Evolutionary conservation across 2,329 filamentous ascomycete genomes (phyloP), one percentile per base, ranked within the genome.

Genomic region (Daldinia sp.): DNA sequence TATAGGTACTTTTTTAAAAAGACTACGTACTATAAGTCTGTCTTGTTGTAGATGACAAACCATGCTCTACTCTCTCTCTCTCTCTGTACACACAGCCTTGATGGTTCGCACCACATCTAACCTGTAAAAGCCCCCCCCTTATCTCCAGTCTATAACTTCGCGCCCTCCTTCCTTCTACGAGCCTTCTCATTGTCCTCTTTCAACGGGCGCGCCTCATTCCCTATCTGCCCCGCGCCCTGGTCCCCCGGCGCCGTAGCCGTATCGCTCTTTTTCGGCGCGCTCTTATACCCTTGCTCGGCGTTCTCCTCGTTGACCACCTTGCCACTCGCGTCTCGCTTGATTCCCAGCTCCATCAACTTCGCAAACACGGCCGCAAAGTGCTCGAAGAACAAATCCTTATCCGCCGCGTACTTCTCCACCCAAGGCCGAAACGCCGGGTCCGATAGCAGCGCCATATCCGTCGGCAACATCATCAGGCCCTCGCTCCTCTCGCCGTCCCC

Each of bases 381-480:
- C 45, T 80, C 79, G 69, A 87, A 89, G 77, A 89, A 89, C 43
- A 81, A 63, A 0, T 88, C 85, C 74, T 87, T 87, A 69, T 89
- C 85, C 50, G 81, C 76, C 3, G 86, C 85, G 70, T 89, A 89
- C 63, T 78, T 71, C 73, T 86, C 78, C 10, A 89, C 86, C 81
- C 83, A 89, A 5, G 76, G 76, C 15, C 77, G 72, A 72, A 90
- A 89, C 4, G 67, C 71, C 2, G 78, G 73, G 66, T 90, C 87
- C 1, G 80, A 77, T 3, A 83, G 75, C 35, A 89, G 77, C 3
- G 86, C 82, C 70, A 89, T 82, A 71, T 89, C 87, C 1, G 86
- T 88, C 0, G 87, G 87, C 71, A 89, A 72, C 87, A 89, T 89
- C 87, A 89, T 89, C 39, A 89, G 76, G 58, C 84, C 83, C 67